A percentile compares a stretch with the other conserved stretches of the same genome.
These are phyloP conservation scores for Eucalyptus cloeziana DNA, from an alignment of 345 rosid species.

Conservation along the genomic window DNA sequence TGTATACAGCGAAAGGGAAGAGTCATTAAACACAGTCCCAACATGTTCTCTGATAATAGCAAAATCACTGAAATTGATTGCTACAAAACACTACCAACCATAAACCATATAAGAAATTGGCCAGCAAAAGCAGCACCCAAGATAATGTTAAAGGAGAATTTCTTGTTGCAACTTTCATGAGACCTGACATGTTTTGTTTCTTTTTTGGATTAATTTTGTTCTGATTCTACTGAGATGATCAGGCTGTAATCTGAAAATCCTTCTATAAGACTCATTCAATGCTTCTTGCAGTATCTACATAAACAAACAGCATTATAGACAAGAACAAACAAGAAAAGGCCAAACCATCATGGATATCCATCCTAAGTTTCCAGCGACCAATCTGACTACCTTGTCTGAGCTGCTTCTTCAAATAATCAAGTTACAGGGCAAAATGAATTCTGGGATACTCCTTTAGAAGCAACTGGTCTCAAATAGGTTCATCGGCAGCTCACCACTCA, in stretches of 20 bases:
- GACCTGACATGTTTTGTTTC: not conserved
- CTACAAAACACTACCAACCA: not conserved
- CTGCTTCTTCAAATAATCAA: not conserved
- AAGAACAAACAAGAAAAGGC: not conserved
- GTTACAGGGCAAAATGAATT: not conserved
- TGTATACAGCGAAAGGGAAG: not conserved
- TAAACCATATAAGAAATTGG: not conserved
- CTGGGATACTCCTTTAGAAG: not conserved
- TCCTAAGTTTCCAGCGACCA: not conserved
- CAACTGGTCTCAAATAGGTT: not conserved
- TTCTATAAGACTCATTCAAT: not conserved
- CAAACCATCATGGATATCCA: not conserved
- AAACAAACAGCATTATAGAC: not conserved
- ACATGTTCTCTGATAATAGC: not conserved
- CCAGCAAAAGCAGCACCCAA: not conserved
- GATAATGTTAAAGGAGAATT: not conserved
- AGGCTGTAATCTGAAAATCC: not conserved
- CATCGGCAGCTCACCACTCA: not conserved
- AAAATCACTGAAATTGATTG: not conserved
- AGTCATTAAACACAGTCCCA: not conserved
- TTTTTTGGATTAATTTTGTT: not conserved
- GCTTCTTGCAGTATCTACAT: not conserved
- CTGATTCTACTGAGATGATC: not conserved
- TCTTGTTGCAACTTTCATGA: not conserved
- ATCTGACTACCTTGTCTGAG: not conserved